Conservation (phyloP, 1,284 basidiomycete genomes). For the Anthracocystis walkeri region DNA sequence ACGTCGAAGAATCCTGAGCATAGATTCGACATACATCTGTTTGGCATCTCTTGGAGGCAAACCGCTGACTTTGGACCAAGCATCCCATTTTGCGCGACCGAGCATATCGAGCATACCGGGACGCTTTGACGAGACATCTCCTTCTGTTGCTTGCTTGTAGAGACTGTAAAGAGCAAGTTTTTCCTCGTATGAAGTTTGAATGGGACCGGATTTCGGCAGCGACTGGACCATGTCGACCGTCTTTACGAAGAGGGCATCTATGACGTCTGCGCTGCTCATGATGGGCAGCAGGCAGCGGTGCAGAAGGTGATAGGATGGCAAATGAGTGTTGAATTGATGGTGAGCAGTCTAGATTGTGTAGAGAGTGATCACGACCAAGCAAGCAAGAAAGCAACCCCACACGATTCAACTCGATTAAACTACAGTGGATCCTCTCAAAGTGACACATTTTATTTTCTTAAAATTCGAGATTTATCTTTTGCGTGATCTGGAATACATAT, state of each 20-base stretch:
- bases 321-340: background rate
- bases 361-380: background rate
- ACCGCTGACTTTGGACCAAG: constrained; percentile 91
- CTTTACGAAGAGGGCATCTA: constrained; percentile 81
- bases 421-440: no score
- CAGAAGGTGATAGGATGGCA: background rate
- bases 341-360: background rate
- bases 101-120: constrained; percentile 94
- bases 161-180: constrained; percentile 86
- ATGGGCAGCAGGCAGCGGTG: constrained; percentile 12
- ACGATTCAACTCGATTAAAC: constrained; percentile 7
- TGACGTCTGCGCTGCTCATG: constrained; percentile 67
- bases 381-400: constrained; percentile 38
- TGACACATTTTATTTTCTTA: no score
- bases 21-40: constrained; percentile 86
- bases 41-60: constrained; percentile 83
- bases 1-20: constrained; percentile 84
- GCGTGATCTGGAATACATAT: no score
- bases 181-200: constrained; percentile 96
- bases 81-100: constrained; percentile 95
- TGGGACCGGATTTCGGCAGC: constrained; percentile 91
- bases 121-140: constrained; percentile 81
- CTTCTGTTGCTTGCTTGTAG: constrained; percentile 79
- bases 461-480: no score
- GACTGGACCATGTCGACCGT: constrained; percentile 92